Conservation (phyloP, 257 asterid species). For the Solanum sitiens region DNA sequence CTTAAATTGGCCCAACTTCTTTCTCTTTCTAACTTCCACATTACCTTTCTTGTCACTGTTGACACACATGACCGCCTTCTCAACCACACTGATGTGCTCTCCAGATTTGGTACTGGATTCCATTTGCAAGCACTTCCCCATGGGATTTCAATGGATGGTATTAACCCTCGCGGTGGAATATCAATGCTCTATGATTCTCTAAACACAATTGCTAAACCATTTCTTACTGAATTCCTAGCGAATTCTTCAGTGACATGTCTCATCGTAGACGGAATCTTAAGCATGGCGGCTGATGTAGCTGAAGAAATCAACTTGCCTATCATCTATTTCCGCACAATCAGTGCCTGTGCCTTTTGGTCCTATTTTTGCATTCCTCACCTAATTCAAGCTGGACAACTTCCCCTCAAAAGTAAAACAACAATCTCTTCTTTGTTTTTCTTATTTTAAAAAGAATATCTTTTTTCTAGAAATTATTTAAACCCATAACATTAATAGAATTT, state of each 20-base stretch:
- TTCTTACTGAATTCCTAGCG: constrained; percentile 26
- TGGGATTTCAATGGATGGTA: constrained; percentile 1
- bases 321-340: constrained; percentile 29
- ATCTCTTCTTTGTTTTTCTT: no score
- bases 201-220: constrained; percentile 10
- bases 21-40: background rate
- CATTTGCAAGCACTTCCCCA: background rate
- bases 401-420: constrained; percentile 15
- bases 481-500: no score
- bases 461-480: no score
- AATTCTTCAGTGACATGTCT: constrained; percentile 15
- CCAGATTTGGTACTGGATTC: background rate
- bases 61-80: background rate
- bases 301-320: constrained; percentile 31
- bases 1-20: constrained; percentile 11
- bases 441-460: no score
- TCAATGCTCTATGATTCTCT: constrained; percentile 26
- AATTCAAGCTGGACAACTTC: constrained; percentile 30
- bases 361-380: constrained; percentile 27
- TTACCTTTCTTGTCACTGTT: constrained; percentile 4
- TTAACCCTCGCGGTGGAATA: background rate
- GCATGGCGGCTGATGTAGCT: constrained; percentile 33
- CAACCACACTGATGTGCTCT: background rate
- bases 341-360: constrained; percentile 41
- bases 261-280: constrained; percentile 30